Conservation (phyloP, 2,329 filamentous ascomycete genomes). For the Beauveria medogensis region DNA sequence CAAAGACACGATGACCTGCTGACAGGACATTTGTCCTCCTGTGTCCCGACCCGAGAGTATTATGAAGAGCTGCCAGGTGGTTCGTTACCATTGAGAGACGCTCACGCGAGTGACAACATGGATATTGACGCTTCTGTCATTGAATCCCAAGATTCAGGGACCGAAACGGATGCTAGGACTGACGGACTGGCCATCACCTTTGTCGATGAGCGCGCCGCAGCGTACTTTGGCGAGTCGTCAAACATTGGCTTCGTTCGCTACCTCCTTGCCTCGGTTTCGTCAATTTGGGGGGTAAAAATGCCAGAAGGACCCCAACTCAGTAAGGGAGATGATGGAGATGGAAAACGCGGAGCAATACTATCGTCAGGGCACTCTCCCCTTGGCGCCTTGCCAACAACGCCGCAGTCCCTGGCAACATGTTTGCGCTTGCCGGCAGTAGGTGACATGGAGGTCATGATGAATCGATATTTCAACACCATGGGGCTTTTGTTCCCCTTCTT, state of each 20-base stretch:
- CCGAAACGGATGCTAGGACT: constrained; percentile 14
- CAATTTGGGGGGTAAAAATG: too few relatives aligned
- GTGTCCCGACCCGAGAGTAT: neutral
- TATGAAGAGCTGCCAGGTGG: neutral
- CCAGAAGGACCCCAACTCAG: too few relatives aligned
- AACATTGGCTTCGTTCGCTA: too few relatives aligned
- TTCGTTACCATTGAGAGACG: neutral
- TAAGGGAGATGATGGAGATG: too few relatives aligned
- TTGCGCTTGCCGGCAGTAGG: constrained; percentile 14
- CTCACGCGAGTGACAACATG: neutral
- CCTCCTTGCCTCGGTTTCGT: too few relatives aligned
- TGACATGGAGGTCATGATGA: constrained; percentile 16
- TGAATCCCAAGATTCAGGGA: constrained; percentile 14
- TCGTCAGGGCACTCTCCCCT: too few relatives aligned
- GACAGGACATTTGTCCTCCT: constrained; percentile 3
- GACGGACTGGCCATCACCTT: constrained; percentile 19
- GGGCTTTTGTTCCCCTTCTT: constrained; percentile 24
- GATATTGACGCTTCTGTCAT: constrained; percentile 7
- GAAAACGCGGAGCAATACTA: too few relatives aligned
- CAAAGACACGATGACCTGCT: constrained; percentile 12
- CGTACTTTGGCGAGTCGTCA: too few relatives aligned
- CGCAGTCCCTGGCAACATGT: neutral
- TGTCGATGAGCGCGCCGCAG: constrained; percentile 16
- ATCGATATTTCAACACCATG: constrained; percentile 20
- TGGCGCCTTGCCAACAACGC: too few relatives aligned